These are phyloP conservation scores for Sophora flavescens DNA, from an alignment of 306 rosid genomes.

Conservation along the genomic window DNA sequence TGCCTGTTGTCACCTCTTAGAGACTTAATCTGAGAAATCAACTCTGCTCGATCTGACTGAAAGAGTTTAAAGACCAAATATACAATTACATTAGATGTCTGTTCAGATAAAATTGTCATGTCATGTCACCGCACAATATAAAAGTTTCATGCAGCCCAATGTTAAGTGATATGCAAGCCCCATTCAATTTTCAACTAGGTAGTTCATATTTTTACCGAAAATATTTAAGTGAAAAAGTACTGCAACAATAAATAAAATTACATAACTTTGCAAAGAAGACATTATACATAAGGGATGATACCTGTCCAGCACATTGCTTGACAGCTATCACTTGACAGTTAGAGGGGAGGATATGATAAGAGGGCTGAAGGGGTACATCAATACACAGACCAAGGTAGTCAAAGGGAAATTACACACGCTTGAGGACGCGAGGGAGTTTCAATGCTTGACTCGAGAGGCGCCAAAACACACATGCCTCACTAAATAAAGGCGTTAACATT, in stretches of 20 bases:
- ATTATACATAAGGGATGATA: not conserved
- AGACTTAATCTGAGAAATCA: conserved; percentile 82
- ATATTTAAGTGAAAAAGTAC: not conserved
- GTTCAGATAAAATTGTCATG: not conserved
- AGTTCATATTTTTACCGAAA: not conserved
- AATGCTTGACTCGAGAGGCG: not conserved
- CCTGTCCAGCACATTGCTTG: not conserved
- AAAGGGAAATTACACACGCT: not conserved
- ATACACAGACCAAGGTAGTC: not conserved
- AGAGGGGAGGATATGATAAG: conserved; percentile 1
- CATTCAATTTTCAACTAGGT: not conserved
- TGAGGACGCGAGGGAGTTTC: not conserved
- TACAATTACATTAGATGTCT: conserved; percentile 16
- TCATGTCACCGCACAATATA: not conserved
- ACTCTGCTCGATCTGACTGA: conserved; percentile 76
- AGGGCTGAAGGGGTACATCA: conserved; percentile 12
- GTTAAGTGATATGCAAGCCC: conserved; percentile 5
- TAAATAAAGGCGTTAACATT: not conserved
- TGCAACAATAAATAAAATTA: not conserved
- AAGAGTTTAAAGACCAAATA: conserved; percentile 37
- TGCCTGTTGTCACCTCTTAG: conserved; percentile 77
- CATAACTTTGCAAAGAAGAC: not conserved
- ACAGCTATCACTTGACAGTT: not conserved
- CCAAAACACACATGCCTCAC: not conserved
- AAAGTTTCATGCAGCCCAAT: conserved; percentile 1